These are phyloP conservation scores for Pilasporangium apinafurcum DNA, from an alignment of 352 stramenopile species.

Conservation along the genomic window DNA sequence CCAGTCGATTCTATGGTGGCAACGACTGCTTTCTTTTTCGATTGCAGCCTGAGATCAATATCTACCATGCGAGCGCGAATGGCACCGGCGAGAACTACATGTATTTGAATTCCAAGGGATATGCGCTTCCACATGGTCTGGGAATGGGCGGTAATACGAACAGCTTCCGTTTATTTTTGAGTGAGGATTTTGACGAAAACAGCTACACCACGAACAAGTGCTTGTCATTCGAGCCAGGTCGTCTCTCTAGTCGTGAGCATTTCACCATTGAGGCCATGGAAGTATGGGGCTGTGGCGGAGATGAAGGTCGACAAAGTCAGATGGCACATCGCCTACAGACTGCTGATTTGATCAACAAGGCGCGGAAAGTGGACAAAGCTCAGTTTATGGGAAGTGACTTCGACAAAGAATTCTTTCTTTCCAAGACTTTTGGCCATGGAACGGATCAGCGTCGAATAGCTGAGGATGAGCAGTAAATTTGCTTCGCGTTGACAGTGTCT, in stretches of 20 bases:
- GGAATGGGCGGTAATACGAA: constrained; percentile 73
- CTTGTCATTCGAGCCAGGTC: constrained; percentile 63
- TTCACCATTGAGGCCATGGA: constrained; percentile 70
- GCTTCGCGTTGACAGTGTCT: not conserved
- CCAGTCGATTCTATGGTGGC: constrained; percentile 70
- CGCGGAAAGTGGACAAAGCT: constrained; percentile 83
- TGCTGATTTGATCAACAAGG: constrained; percentile 75
- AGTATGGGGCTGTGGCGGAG: constrained; percentile 74
- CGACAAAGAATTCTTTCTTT: constrained; percentile 76
- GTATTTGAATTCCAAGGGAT: constrained; percentile 86
- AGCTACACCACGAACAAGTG: constrained; percentile 76
- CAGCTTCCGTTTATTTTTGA: constrained; percentile 73
- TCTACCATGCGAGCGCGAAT: constrained; percentile 49
- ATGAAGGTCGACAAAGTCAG: constrained; percentile 41
- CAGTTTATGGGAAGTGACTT: constrained; percentile 81
- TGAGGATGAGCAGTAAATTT: constrained; percentile 54
- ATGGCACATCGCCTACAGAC: constrained; percentile 69
- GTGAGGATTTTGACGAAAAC: constrained; percentile 79
- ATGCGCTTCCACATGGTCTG: constrained; percentile 60
- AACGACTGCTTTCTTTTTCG: constrained; percentile 82
- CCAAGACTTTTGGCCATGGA: constrained; percentile 74
- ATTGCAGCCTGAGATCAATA: constrained; percentile 44
- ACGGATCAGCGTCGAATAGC: constrained; percentile 51
- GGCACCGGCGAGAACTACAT: constrained; percentile 66
- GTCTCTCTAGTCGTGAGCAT: constrained; percentile 44